Base-by-base conservation (phyloP, 257 asterid genomes). In the Solanum clarkiae region DNA sequence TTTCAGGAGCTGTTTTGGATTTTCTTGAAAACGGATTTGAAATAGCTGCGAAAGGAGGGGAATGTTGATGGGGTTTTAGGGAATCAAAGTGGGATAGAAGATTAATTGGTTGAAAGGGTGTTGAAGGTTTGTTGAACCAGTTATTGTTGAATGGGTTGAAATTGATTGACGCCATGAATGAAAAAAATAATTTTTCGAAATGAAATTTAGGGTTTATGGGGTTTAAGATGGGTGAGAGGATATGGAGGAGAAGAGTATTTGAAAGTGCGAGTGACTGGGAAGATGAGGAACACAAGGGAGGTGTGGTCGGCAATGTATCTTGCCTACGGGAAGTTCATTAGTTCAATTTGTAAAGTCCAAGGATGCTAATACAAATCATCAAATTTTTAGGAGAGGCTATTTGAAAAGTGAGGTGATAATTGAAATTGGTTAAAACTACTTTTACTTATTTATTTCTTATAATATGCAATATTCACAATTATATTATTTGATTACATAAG, bases 1-100 rank as follows among this genome's bases (percentile, higher is more conserved):
- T 84, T 6, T 68, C 86, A 4, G 91, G 89, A 4, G 40, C 87
- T 53, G 88, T 2, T 71, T 92, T 57, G 66, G 94, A 86, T 29
- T 93, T 94, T 66, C 84, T 87, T 47, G 95, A 63, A 84, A 92
- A 89, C 1, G 94, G 93, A 85, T 89, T 90, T 44, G 98, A 87
- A 29, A 96, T 88, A 84, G 97, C 86, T 44, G 98, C 99, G 85
- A 96, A 96, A 80, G 88, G 93, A 17, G 94, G 92, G 80, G 90
- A 53, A 86, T 77, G 83, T 6, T 85, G 53, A 24, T 87, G 90
- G 84, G 94, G 92, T 89, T 91, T 93, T 71, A 93, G 90, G 86
- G 88, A 81, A 40, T 86, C 86, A 22, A 88, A 32, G 26, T 88
- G 80, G 20, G 92, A 80, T 18, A 91, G 86, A 57, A 91, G 80